Percentiles rank a stretch among this genome's conserved stretches.
Evolutionary conservation across 106 monocot species (phyloP).

Genomic region (Phalaenopsis equestris): DNA sequence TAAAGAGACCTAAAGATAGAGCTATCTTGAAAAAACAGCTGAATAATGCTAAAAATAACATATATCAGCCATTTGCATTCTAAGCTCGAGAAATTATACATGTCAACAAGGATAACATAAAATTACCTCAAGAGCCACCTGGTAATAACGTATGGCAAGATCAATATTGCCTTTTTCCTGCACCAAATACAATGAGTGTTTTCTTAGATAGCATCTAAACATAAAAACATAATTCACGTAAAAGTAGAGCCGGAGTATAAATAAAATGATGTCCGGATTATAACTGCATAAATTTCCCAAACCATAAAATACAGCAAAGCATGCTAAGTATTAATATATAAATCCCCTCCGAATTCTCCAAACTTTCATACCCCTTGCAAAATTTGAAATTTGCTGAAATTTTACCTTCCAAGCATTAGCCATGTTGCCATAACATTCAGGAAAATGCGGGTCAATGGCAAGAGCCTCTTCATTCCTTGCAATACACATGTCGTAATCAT

Average conservation of each 20-base stretch:
- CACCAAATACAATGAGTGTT: conserved; percentile 12
- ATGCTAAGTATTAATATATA: neutral
- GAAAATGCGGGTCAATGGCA: conserved; percentile 70
- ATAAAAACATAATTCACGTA: neutral
- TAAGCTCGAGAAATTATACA: neutral
- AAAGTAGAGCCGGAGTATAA: neutral
- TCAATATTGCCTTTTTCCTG: conserved; percentile 97
- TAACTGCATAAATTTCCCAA: neutral
- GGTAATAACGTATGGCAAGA: conserved; percentile 79
- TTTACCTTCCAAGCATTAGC: conserved; percentile 98
- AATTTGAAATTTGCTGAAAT: neutral
- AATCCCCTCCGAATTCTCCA: neutral
- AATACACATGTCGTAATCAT: conserved; percentile 90
- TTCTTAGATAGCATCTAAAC: neutral
- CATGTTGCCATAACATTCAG: conserved; percentile 98
- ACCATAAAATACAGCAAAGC: neutral
- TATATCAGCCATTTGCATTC: neutral
- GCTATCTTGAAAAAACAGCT: neutral
- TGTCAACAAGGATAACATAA: neutral
- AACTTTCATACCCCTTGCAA: neutral
- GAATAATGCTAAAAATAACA: neutral
- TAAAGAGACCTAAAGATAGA: neutral
- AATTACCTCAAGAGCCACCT: conserved; percentile 72
- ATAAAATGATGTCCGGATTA: neutral
- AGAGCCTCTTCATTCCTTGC: conserved; percentile 90